These are phyloP conservation scores for Kokia cookei DNA, from an alignment of 441 rosid species.

Conservation along the genomic window DNA sequence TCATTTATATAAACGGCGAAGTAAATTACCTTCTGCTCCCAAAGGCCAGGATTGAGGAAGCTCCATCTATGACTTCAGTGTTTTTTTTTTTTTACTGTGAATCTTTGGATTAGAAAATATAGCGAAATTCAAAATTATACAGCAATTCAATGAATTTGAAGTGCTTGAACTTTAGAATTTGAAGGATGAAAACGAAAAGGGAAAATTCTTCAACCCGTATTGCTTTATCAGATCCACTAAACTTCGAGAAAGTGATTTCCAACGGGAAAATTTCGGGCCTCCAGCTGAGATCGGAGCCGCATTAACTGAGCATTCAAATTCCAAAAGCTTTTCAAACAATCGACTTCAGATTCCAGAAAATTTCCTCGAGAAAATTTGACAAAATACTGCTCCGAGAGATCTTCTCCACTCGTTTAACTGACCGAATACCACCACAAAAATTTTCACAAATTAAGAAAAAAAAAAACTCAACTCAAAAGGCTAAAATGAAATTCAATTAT, in stretches of 20 bases:
- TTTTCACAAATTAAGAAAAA: not conserved
- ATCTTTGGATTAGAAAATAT: slow-evolving; percentile 1
- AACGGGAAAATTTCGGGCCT: not conserved
- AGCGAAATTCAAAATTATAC: not conserved
- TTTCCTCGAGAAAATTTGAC: not conserved
- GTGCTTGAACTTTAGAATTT: not conserved
- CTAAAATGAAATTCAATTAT: slow-evolving; percentile 10
- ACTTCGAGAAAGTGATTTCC: not conserved
- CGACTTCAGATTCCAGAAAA: not conserved
- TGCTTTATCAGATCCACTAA: slow-evolving; percentile 26
- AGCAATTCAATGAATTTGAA: not conserved
- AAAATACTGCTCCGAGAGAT: not conserved
- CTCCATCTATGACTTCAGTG: slow-evolving; percentile 48
- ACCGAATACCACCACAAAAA: not conserved
- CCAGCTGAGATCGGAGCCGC: slow-evolving; percentile 36
- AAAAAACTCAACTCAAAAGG: not conserved
- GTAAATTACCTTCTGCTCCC: slow-evolving; percentile 58
- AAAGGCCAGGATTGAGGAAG: slow-evolving; percentile 68
- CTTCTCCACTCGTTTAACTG: not conserved
- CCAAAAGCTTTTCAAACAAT: not conserved
- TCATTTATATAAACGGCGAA: not conserved
- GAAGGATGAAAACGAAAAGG: not conserved
- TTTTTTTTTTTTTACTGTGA: not conserved
- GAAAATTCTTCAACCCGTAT: not conserved
- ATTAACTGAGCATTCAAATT: slow-evolving; percentile 12